Evolutionary conservation across 23 red algal genomes (phyloP).

Genomic region (Gracilaria vermiculophylla): DNA sequence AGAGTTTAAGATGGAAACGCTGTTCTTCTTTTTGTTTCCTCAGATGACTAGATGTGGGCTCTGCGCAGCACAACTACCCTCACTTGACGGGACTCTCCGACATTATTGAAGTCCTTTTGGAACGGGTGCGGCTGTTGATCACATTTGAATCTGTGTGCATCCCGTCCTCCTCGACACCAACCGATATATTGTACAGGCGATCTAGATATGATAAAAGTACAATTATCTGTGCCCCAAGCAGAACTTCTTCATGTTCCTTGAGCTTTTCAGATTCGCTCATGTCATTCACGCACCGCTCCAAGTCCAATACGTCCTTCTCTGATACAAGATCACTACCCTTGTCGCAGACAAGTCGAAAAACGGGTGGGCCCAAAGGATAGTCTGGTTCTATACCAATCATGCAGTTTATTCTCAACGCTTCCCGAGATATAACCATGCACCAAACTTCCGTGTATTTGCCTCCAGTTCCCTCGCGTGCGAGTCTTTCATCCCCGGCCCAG

Average conservation of each 20-base stretch:
- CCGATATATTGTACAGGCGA: neutral
- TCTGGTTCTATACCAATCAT: constrained; percentile 39
- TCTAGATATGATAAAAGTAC: constrained; percentile 4
- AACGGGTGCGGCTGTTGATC: constrained; percentile 13
- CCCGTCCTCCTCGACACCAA: neutral
- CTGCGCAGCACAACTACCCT: neutral
- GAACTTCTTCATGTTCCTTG: neutral
- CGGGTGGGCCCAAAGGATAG: constrained; percentile 7
- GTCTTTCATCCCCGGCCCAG: constrained; percentile 3
- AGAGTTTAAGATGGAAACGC: neutral
- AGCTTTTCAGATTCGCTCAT: neutral
- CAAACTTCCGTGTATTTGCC: constrained; percentile 38
- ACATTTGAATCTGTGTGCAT: neutral
- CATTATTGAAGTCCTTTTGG: constrained; percentile 15
- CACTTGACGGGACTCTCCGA: neutral
- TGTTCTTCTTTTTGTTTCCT: neutral
- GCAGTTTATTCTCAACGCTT: constrained; percentile 23
- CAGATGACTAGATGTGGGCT: too few relatives aligned
- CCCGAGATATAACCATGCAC: constrained; percentile 1
- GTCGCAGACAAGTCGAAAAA: constrained; percentile 31
- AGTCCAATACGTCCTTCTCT: constrained; percentile 17
- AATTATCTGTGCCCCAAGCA: constrained; percentile 33
- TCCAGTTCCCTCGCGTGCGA: constrained; percentile 8
- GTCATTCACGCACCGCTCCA: constrained; percentile 43
- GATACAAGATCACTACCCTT: constrained; percentile 5